Evolutionary conservation across 176 grass and related monocot genomes (phyloP).

Genomic region (Musa itinerans): DNA sequence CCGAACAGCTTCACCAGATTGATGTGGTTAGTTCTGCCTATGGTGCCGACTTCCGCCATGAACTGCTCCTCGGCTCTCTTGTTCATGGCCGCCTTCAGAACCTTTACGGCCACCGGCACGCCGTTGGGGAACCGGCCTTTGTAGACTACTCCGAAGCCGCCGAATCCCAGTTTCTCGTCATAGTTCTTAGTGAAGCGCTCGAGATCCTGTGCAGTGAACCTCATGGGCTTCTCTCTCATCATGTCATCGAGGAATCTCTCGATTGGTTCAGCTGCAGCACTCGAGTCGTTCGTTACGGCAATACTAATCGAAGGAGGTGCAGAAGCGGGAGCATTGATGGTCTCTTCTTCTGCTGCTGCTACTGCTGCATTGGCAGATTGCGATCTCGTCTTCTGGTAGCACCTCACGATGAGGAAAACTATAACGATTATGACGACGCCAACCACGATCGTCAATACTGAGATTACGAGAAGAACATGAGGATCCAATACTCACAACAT

Average conservation of each 20-base stretch:
- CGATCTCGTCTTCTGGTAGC: neutral
- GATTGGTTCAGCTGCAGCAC: neutral
- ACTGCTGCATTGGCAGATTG: neutral
- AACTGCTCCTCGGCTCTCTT: conserved; percentile 17
- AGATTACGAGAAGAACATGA: neutral
- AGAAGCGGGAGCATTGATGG: no score
- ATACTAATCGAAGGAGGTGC: neutral
- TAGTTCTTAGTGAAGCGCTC: conserved; percentile 3
- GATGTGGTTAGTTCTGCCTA: conserved; percentile 8
- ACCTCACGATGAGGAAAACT: neutral
- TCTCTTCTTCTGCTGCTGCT: no score
- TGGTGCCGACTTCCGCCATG: conserved; percentile 11
- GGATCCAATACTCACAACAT: neutral
- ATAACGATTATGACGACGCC: neutral
- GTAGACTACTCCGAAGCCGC: conserved; percentile 11
- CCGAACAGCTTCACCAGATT: conserved; percentile 11
- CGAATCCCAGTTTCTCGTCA: neutral
- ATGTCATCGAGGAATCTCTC: conserved; percentile 4
- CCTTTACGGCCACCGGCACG: conserved; percentile 1
- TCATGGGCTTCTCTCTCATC: conserved; percentile 1
- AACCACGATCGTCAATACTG: neutral
- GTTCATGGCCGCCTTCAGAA: neutral
- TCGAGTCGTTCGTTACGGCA: neutral
- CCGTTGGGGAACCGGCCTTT: conserved; percentile 6
- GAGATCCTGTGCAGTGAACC: conserved; percentile 2